Base-by-base conservation (phyloP, 1,284 basidiomycete genomes). In the Meripilus lineatus region DNA sequence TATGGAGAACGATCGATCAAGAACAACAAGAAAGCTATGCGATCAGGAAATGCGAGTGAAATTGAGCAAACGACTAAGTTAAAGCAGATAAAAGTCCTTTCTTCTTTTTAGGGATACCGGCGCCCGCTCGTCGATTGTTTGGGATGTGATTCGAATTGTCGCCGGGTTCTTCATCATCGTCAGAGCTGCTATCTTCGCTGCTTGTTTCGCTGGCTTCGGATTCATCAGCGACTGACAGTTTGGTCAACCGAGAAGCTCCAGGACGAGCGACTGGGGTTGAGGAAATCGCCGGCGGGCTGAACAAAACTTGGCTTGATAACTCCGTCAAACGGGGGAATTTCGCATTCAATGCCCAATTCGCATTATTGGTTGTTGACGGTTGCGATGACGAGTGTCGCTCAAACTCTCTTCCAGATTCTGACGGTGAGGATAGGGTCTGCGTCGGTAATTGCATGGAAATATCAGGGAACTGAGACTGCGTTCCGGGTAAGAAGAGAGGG, bases 111-210 rank as follows among this genome's bases (percentile, higher is more conserved):
- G 55, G 55, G 34, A 62, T 47, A 1, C 37, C 51, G 2, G 58
- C 58, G 3, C 82, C 81, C 24, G 82, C 82, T 47, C 69, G 65
- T 48, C 77, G 70, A 15, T 66, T 65, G 50, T 63, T 69, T 28
- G 83, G 83, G 36, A 85, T 84, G 58, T 83, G 79, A 14, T 71
- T 78, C 40, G 58, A 51, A 24, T 59, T 50, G 10, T 50, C 64
- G 38, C 67, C 68, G 5, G 71, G 73, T n/a, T 35, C 38, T 14
- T 47, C 43, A 3, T 47, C 44, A 23, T 42, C 48, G n/a, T 48
- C 48, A 37, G 8, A 35, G 39, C 50, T 56, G 14, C 66, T 69
- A 39, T 72, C 70, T 35, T 61, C 65, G 11, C 72, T 70, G 10
- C 61, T 67, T 24, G 58, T 59, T 15, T 63, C 66, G 64, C 71